These are phyloP conservation scores for Cercospora sojina DNA, from an alignment of 2,329 filamentous ascomycete species.

Conservation along the genomic window DNA sequence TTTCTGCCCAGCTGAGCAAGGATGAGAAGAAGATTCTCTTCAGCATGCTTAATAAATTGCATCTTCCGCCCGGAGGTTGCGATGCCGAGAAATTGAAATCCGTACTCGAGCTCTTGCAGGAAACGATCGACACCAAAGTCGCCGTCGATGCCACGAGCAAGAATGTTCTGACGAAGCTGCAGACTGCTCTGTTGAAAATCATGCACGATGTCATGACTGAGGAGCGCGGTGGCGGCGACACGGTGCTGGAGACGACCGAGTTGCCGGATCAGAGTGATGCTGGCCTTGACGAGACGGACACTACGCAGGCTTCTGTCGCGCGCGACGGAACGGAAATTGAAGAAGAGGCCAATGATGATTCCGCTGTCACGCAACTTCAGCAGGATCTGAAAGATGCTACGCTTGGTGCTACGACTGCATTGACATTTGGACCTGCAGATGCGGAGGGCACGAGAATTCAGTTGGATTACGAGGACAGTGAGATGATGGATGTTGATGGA, in stretches of 20 bases:
- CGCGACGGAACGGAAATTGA: constrained; percentile 16
- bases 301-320: constrained; percentile 9
- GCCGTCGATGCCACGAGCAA: constrained; percentile 54
- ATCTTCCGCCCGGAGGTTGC: constrained; percentile 61
- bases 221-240: constrained; percentile 37
- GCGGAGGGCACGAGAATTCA: constrained; percentile 39
- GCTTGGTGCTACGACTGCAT: constrained; percentile 25
- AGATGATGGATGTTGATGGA: constrained; percentile 30
- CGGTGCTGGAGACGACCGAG: constrained; percentile 32
- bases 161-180: constrained; percentile 57
- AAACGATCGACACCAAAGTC: constrained; percentile 51
- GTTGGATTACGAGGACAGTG: constrained; percentile 29
- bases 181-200: constrained; percentile 52
- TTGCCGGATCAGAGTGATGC: constrained; percentile 17
- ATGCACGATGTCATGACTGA: constrained; percentile 45
- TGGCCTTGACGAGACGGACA: constrained; percentile 19
- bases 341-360: constrained; percentile 24
- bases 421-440: constrained; percentile 36
- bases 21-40: constrained; percentile 84
- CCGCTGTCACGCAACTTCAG: constrained; percentile 31
- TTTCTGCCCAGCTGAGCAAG: constrained; percentile 61
- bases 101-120: constrained; percentile 48
- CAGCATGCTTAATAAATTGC: constrained; percentile 76
- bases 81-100: constrained; percentile 37
- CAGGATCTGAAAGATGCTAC: constrained; percentile 32